Base-by-base conservation (phyloP, 1,139 yeast genomes). In the Pichia sp. region DNA sequence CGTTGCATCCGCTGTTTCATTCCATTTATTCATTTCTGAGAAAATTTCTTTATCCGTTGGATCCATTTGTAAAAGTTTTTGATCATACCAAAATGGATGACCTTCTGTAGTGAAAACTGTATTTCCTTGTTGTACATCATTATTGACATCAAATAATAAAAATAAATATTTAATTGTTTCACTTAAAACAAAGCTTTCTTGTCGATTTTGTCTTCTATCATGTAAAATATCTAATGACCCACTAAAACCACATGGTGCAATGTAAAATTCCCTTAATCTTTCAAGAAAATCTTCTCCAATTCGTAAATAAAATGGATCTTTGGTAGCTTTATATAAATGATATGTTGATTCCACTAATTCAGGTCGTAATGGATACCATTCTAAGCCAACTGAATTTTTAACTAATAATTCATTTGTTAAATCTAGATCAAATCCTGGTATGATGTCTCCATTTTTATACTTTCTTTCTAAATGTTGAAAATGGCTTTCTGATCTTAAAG, bases 291-390 rank as follows among this genome's bases (percentile, higher is more conserved):
- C 68, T 45, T 76, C 76, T 1, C 96, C 97, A 28, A 87, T 76
- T 46, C 82, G 79, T 26, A 89, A 64, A 60, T 82, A 89, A 62
- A 87, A 72, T 1, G 96, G 96, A 59, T 90, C 97, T 49, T 70
- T 73, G 0, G 97, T 90, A 1, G 96, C 96, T 40, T 85, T 69
- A 58, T 84, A 89, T 22, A 90, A 66, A 57, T 82, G 82, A 62
- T 87, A 90, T 0, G 95, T 87, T 0, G 95, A 84, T 60, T 90
- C 97, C 34, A 87, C 73, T 55, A 89, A 87, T 57, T 90, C 97
- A 0, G 97, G 97, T 46, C 97, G 66, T 43, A 90, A 68, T 1
- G 96, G 96, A 58, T 87, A 90, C 96, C 96, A 89, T 59, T 86
- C 96, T 36, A 90, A 66, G 0, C 75, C 69, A 2, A 81, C 63